Percentiles rank a stretch among this genome's conserved stretches.
These are phyloP conservation scores for Russula brevipes DNA, from an alignment of 768 basidiomycete genomes.

Conservation along the genomic window DNA sequence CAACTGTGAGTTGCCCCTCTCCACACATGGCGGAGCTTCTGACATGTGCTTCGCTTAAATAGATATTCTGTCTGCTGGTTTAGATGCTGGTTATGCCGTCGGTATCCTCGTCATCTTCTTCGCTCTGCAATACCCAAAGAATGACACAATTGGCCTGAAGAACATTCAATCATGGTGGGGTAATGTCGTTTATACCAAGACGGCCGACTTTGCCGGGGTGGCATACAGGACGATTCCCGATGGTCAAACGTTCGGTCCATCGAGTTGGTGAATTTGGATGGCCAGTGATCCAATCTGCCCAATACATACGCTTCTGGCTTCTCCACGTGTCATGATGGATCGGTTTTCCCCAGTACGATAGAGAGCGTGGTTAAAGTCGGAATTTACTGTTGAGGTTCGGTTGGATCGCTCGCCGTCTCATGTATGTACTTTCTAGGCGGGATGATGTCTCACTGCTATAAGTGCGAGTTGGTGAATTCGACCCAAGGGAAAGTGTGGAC, in stretches of 20 bases:
- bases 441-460: too few species aligned
- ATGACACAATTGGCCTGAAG: slow-evolving; percentile 52
- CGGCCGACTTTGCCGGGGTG: slow-evolving; percentile 30
- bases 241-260: slow-evolving; percentile 20
- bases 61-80: slow-evolving; percentile 67
- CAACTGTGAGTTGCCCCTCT: slow-evolving; percentile 29
- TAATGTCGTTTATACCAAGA: slow-evolving; percentile 40
- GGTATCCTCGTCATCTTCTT: slow-evolving; percentile 55
- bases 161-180: slow-evolving; percentile 68
- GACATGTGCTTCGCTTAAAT: neutral
- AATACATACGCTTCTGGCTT: too few species aligned
- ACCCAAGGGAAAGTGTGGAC: too few species aligned
- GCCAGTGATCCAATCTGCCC: too few species aligned
- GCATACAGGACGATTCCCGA: slow-evolving; percentile 17
- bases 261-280: slow-evolving; percentile 9
- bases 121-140: slow-evolving; percentile 55
- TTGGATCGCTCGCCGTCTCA: too few species aligned
- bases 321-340: too few species aligned
- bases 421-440: too few species aligned
- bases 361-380: too few species aligned
- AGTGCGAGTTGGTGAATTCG: too few species aligned
- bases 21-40: neutral
- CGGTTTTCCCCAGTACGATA: too few species aligned
- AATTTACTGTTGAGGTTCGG: too few species aligned
- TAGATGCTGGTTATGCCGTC: slow-evolving; percentile 68